These are phyloP conservation scores for Aphanomyces cochlioides DNA, from an alignment of 352 stramenopile species.

Conservation along the genomic window DNA sequence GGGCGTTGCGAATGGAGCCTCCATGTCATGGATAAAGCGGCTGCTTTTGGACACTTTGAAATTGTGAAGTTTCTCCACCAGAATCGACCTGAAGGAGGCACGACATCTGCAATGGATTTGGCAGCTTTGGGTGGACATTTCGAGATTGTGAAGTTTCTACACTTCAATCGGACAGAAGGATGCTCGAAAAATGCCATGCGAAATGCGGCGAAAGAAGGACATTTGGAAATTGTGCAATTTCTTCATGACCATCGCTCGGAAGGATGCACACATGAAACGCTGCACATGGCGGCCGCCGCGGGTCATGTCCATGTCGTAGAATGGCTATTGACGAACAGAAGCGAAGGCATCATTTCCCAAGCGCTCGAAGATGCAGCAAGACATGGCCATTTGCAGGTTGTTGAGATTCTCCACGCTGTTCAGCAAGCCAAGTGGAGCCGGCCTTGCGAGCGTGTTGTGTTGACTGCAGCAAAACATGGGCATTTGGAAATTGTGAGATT, in stretches of 20 bases:
- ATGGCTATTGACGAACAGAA: slow-evolving; percentile 41
- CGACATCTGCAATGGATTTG: slow-evolving; percentile 29
- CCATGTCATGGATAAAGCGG: slow-evolving; percentile 30
- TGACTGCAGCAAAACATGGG: not conserved
- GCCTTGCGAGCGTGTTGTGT: not conserved
- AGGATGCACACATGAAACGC: slow-evolving; percentile 10
- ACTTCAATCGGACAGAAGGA: not conserved
- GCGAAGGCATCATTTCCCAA: slow-evolving; percentile 35
- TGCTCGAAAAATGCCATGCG: slow-evolving; percentile 6
- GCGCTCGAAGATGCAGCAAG: slow-evolving; percentile 44
- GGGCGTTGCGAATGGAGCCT: not conserved
- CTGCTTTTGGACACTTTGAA: slow-evolving; percentile 29
- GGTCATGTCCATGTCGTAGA: slow-evolving; percentile 36
- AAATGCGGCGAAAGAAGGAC: not conserved
- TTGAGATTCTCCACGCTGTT: slow-evolving; percentile 28
- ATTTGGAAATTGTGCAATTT: slow-evolving; percentile 12
- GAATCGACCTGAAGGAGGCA: slow-evolving; percentile 26
- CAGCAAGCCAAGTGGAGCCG: too few species aligned
- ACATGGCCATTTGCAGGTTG: slow-evolving; percentile 35
- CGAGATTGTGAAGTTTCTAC: not conserved
- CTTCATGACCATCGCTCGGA: not conserved
- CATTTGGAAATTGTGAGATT: slow-evolving; percentile 12
- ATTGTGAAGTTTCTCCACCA: slow-evolving; percentile 29
- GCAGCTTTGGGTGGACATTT: slow-evolving; percentile 22
- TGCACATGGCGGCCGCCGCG: slow-evolving; percentile 29